Evolutionary conservation across 129 eudicot genomes (phyloP).

Genomic region (Artemisia annua): DNA sequence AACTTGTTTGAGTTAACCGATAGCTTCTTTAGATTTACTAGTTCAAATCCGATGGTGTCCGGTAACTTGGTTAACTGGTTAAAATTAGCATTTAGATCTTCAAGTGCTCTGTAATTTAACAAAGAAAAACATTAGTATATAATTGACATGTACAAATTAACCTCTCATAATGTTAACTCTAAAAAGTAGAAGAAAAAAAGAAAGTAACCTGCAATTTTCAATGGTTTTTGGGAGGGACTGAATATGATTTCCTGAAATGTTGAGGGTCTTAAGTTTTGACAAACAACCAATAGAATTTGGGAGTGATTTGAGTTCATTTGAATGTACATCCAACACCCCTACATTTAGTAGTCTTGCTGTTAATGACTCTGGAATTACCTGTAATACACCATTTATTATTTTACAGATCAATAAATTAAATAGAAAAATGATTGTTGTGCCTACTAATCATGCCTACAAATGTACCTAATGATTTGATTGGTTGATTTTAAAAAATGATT

Average conservation of each 20-base stretch:
- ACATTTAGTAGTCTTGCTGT: conserved; percentile 81
- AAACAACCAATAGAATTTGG: conserved; percentile 93
- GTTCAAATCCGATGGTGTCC: conserved; percentile 82
- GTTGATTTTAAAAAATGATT: no score
- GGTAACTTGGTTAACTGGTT: conserved; percentile 61
- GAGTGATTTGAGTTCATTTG: conserved; percentile 72
- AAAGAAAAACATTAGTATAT: neutral
- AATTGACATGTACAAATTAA: neutral
- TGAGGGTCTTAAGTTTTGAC: conserved; percentile 76
- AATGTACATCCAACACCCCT: conserved; percentile 70
- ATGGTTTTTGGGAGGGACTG: conserved; percentile 71
- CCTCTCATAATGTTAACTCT: neutral
- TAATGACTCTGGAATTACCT: conserved; percentile 85
- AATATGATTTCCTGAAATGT: conserved; percentile 78
- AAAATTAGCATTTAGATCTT: conserved; percentile 86
- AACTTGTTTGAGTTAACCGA: conserved; percentile 83
- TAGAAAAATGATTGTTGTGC: no score
- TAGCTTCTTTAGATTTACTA: conserved; percentile 62
- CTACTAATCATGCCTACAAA: no score
- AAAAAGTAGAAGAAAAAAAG: neutral
- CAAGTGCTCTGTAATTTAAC: conserved; percentile 35
- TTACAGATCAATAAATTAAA: neutral
- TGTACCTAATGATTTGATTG: no score
- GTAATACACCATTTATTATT: conserved; percentile 33
- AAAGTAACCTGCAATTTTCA: conserved; percentile 79